Percentiles rank a stretch among this genome's conserved stretches.
Conservation (phyloP, 2,329 filamentous ascomycete species). For the Hypoxylon sp. region DNA sequence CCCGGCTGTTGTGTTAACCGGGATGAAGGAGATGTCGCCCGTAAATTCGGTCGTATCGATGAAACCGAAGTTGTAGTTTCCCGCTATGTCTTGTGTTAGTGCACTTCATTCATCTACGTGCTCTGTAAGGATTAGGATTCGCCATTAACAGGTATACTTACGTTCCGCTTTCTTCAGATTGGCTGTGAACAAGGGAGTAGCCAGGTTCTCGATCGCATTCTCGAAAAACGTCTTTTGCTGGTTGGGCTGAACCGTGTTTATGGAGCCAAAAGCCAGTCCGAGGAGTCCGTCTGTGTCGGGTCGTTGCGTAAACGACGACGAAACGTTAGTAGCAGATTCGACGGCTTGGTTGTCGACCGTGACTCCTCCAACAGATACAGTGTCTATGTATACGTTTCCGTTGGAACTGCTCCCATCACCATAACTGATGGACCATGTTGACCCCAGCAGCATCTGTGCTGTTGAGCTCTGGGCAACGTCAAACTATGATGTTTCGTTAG, state of each 20-base stretch:
- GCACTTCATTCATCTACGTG: conserved; percentile 5
- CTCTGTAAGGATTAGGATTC: no score
- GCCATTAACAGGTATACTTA: conserved; percentile 30
- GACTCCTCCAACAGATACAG: conserved; percentile 53
- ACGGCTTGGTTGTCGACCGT: conserved; percentile 53
- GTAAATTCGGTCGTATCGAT: conserved; percentile 66
- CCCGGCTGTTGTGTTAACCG: conserved; percentile 64
- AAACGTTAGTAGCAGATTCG: conserved; percentile 53
- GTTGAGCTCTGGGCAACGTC: conserved; percentile 51
- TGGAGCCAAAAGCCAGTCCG: conserved; percentile 53
- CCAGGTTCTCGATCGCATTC: conserved; percentile 45
- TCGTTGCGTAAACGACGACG: conserved; percentile 50
- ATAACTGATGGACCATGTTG: conserved; percentile 54
- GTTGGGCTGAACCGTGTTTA: conserved; percentile 54
- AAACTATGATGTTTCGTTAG: conserved; percentile 40
- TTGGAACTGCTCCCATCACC: conserved; percentile 54
- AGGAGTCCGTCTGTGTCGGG: conserved; percentile 53
- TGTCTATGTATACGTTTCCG: conserved; percentile 55
- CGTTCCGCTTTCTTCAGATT: conserved; percentile 49
- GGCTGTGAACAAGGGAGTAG: conserved; percentile 64
- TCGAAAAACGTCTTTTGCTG: conserved; percentile 56
- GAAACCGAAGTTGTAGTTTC: conserved; percentile 52
- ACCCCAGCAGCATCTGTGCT: conserved; percentile 49
- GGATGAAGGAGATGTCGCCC: conserved; percentile 64
- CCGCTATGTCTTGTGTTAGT: conserved; percentile 37